phyloP scores from a whole-genome alignment of 2,329 filamentous ascomycete species.

The Nothopassalora personata region DNA sequence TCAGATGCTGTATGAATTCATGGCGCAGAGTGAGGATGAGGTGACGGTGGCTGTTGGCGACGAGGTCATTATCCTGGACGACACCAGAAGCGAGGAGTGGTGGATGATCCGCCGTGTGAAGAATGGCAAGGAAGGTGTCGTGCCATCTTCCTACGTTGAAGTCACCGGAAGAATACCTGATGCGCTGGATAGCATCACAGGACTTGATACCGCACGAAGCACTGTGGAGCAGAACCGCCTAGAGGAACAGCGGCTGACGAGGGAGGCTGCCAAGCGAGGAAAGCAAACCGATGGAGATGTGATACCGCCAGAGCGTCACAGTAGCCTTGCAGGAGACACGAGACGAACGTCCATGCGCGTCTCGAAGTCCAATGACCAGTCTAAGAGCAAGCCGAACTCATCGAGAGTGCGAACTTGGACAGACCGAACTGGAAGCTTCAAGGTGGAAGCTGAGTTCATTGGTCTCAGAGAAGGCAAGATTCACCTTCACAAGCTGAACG shows the following conservation, averaged over 20 bases:
- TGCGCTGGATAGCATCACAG: slow-evolving; percentile 45
- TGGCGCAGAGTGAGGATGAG: slow-evolving; percentile 93
- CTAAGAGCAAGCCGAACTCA: slow-evolving; percentile 76
- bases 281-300: slow-evolving; percentile 57
- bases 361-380: slow-evolving; percentile 45
- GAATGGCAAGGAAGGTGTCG: slow-evolving; percentile 91
- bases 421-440: slow-evolving; percentile 91
- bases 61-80: slow-evolving; percentile 85
- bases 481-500: slow-evolving; percentile 95
- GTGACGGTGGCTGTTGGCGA: slow-evolving; percentile 87
- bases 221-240: slow-evolving; percentile 69
- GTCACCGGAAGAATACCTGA: slow-evolving; percentile 63
- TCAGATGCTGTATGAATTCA: slow-evolving; percentile 87
- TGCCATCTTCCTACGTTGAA: slow-evolving; percentile 94
- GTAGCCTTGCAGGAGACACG: slow-evolving; percentile 59
- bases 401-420: slow-evolving; percentile 87
- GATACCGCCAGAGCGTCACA: slow-evolving; percentile 68
- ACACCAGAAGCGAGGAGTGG: slow-evolving; percentile 93
- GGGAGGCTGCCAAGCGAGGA: slow-evolving; percentile 65
- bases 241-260: slow-evolving; percentile 79
- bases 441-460: slow-evolving; percentile 93
- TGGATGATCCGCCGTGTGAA: slow-evolving; percentile 90
- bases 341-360: slow-evolving; percentile 18
- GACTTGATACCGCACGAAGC: slow-evolving; percentile 58
- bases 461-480: slow-evolving; percentile 94